Evolutionary conservation across 306 rosid genomes (phyloP).

Genomic region (Quillaja saponaria): DNA sequence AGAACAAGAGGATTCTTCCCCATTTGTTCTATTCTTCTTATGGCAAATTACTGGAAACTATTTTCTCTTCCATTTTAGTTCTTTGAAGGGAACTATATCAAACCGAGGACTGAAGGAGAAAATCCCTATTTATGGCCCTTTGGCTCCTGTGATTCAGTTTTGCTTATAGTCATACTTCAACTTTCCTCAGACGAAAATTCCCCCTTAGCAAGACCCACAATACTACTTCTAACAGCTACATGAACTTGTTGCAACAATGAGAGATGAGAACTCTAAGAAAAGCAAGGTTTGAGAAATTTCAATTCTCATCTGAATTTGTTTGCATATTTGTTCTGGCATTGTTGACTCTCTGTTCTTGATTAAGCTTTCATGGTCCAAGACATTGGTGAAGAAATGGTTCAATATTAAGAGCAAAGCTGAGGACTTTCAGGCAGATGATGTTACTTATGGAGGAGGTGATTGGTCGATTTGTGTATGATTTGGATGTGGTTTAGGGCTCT

Average conservation of each 20-base stretch:
- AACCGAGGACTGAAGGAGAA: slow-evolving; percentile 17
- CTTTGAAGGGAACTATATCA: slow-evolving; percentile 13
- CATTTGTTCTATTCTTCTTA: slow-evolving; percentile 30
- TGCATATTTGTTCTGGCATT: slow-evolving; percentile 31
- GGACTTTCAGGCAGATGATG: slow-evolving; percentile 88
- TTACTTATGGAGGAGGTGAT: slow-evolving; percentile 76
- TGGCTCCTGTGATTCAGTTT: slow-evolving; percentile 1
- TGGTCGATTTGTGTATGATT: slow-evolving; percentile 33
- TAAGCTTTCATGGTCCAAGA: slow-evolving; percentile 98
- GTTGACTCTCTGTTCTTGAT: slow-evolving; percentile 39
- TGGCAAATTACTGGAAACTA: slow-evolving; percentile 7
- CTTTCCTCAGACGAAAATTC: slow-evolving; percentile 8
- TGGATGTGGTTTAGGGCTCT: slow-evolving; percentile 31
- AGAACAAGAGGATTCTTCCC: slow-evolving; percentile 36
- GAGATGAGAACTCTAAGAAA: slow-evolving; percentile 93
- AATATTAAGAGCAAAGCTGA: slow-evolving; percentile 84
- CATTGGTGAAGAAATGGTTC: slow-evolving; percentile 97
- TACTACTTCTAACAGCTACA: slow-evolving; percentile 23
- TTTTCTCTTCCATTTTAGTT: slow-evolving; percentile 12
- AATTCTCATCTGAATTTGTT: slow-evolving; percentile 22
- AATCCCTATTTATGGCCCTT: slow-evolving; percentile 19
- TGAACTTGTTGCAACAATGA: slow-evolving; percentile 91
- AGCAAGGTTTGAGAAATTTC: slow-evolving; percentile 82
- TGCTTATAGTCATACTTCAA: slow-evolving; percentile 10
- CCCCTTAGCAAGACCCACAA: slow-evolving; percentile 10